These are phyloP conservation scores for Cornus florida DNA, from an alignment of 148 eudicot species.

Conservation along the genomic window DNA sequence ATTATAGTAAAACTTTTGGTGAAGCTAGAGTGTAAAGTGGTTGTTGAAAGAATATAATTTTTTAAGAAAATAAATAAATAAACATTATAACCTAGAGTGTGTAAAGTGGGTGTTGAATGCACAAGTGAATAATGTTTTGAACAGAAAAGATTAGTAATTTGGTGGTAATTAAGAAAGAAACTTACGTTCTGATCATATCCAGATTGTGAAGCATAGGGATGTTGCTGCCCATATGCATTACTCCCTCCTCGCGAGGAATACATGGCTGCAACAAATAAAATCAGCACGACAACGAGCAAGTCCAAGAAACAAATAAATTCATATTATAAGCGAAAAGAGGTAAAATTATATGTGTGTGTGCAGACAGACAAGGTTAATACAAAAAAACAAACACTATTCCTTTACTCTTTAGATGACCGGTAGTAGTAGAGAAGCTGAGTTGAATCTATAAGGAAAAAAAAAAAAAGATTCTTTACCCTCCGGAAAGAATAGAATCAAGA, in stretches of 20 bases:
- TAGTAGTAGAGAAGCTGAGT: too few relatives aligned
- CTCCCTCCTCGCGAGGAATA: constrained; percentile 51
- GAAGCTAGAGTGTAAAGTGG: not conserved
- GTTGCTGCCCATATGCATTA: constrained; percentile 51
- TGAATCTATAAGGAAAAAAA: too few relatives aligned
- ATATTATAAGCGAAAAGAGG: too few relatives aligned
- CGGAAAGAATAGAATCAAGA: too few relatives aligned
- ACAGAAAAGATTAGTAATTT: not conserved
- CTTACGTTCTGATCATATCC: constrained; percentile 58
- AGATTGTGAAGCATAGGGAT: constrained; percentile 57
- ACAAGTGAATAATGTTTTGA: not conserved
- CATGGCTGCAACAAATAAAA: constrained; percentile 26
- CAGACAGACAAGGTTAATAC: too few relatives aligned
- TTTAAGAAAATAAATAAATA: not conserved
- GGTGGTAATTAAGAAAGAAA: not conserved
- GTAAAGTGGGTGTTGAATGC: too few relatives aligned
- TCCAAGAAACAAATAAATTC: too few relatives aligned
- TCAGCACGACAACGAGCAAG: not conserved
- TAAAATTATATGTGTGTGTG: too few relatives aligned
- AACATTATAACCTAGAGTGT: not conserved
- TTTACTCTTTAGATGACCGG: too few relatives aligned
- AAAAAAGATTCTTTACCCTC: too few relatives aligned
- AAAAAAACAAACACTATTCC: too few relatives aligned
- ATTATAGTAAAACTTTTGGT: too few relatives aligned
- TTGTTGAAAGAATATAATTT: not conserved